phyloP scores from a whole-genome alignment of 768 basidiomycete species.

The Suillus cothurnatus region DNA sequence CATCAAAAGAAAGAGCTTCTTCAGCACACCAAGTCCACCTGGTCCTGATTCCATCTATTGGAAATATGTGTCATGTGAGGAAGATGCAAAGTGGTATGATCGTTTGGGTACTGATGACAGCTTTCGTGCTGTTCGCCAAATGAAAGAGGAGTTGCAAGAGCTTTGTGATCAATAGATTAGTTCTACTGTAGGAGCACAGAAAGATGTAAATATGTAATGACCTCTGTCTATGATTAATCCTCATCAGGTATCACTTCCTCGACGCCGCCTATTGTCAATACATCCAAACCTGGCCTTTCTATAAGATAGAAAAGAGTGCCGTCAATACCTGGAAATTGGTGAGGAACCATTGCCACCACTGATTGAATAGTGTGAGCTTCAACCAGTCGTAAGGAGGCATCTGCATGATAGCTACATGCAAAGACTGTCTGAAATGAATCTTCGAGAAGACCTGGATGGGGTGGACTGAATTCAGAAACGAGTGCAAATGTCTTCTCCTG shows the following conservation, averaged over 20 bases:
- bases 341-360: constrained; percentile 27
- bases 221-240: too few relatives aligned
- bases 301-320: constrained; percentile 24
- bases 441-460: constrained; percentile 17
- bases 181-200: too few relatives aligned
- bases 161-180: too few relatives aligned
- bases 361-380: constrained; percentile 17
- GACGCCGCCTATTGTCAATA: neutral
- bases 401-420: constrained; percentile 20
- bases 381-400: constrained; percentile 17
- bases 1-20: neutral
- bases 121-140: neutral
- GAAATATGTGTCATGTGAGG: neutral
- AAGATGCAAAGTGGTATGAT: neutral
- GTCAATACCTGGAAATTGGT: constrained; percentile 12
- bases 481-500: neutral
- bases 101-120: neutral
- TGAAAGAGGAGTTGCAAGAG: neutral
- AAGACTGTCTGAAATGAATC: constrained; percentile 21
- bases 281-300: constrained; percentile 26
- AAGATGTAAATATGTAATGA: too few relatives aligned
- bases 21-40: neutral
- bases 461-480: neutral
- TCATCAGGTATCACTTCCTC: neutral
- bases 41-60: neutral